Base-by-base conservation (phyloP, 2,329 filamentous ascomycete genomes). In the Cladorrhinum sp. region DNA sequence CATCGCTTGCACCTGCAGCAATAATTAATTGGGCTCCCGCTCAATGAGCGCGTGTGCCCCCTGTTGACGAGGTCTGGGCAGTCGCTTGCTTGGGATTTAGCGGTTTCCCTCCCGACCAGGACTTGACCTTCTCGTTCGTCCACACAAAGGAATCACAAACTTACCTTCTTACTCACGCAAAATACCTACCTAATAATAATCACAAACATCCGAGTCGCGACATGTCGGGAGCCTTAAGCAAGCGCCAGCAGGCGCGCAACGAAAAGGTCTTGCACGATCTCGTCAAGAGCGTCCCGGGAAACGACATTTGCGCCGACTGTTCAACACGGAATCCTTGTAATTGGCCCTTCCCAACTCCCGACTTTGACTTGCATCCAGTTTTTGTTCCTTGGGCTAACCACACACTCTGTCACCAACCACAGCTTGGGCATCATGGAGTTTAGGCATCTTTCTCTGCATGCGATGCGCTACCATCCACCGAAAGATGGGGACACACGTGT, bases 401-500 rank as follows among this genome's bases (percentile, higher is more conserved):
- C 65, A 57, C 62, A 28, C 60, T 62, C 67, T 57, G 63, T 66
- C 57, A 65, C 42, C 18, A 8, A 18, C 42, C n/a, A 65, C 72
- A 95, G 92, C 87, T 79, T 97, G 93, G 93, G 92, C 93, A 75
- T 96, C 92, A 79, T 97, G 93, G 93, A 97, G 89, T 77, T 80
- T 99, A 77, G 95, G 95, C 62, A 86, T 98, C 66, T 99, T 99
- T 74, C 82, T 99, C 55, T 99, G 95, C 78, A 96, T 99, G 90
- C 91, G 95, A 73, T 99, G 95, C 81, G 95, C 93, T 58, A 86
- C 92, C 58, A 85, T 98, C 71, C 95, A 99, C 79, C 91, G 95
- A 72, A 98, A 98, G 77, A 82, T 99, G 71, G 95, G 95, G 64
- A 98, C 95, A 46, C 95, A 99, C 76, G 92, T 99, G 65, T 97